A percentile compares a stretch with the other conserved stretches of the same genome.
phyloP scores from a whole-genome alignment of 2,329 filamentous ascomycete species.

The Aspergillus glaucus region DNA sequence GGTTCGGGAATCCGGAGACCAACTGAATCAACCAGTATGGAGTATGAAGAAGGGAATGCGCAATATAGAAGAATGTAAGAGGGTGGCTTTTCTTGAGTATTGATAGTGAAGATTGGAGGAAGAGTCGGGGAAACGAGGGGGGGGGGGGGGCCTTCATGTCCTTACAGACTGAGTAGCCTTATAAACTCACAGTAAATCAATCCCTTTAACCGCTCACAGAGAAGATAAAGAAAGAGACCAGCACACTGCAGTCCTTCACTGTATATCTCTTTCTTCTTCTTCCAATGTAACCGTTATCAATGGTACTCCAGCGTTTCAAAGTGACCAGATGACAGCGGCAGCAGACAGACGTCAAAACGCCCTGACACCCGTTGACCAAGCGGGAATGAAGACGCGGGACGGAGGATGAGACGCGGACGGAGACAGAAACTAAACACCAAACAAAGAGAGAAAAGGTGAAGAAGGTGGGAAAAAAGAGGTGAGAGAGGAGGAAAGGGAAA shows the following conservation, averaged over 20 bases:
- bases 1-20: not conserved
- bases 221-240: not conserved
- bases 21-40: not conserved
- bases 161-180: too few relatives aligned
- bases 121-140: too few relatives aligned
- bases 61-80: not conserved
- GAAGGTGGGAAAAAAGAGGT: not conserved
- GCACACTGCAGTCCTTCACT: too few relatives aligned
- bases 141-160: too few relatives aligned
- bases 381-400: not conserved
- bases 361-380: not conserved
- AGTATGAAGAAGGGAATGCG: not conserved
- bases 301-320: not conserved
- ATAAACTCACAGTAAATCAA: too few relatives aligned
- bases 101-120: too few relatives aligned
- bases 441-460: not conserved
- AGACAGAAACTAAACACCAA: too few relatives aligned
- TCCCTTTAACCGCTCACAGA: not conserved
- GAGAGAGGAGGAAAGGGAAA: not conserved
- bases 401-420: not conserved
- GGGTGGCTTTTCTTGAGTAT: too few relatives aligned
- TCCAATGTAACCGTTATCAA: not conserved
- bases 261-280: too few relatives aligned
- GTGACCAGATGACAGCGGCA: not conserved
- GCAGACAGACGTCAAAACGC: not conserved